phyloP scores from a whole-genome alignment of 73 alveolate species.

The Paramecium sexaurelia region DNA sequence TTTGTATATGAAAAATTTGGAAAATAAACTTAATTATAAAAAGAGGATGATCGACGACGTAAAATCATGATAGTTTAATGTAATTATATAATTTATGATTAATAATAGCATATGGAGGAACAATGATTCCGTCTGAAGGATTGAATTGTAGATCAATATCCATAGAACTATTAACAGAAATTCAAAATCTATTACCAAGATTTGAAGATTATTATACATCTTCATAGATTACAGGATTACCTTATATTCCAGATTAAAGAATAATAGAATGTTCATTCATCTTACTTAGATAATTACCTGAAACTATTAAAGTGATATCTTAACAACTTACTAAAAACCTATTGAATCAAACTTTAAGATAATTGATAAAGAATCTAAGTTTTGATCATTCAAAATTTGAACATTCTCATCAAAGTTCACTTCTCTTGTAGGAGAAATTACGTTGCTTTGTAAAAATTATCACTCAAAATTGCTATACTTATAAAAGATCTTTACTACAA shows the following conservation, averaged over 20 bases:
- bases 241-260: conserved; percentile 28
- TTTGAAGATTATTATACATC: neutral
- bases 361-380: neutral
- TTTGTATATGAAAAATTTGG: conserved; percentile 27
- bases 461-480: neutral
- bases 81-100: neutral
- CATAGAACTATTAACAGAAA: conserved; percentile 8
- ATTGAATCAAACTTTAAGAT: neutral
- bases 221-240: neutral
- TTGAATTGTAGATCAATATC: conserved; percentile 28
- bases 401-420: neutral
- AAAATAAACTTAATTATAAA: neutral
- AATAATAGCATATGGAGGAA: conserved; percentile 32
- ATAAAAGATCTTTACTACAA: neutral
- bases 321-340: neutral
- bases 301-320: neutral
- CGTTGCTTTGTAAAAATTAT: neutral
- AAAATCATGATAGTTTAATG: conserved; percentile 24
- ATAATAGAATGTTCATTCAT: conserved; percentile 30
- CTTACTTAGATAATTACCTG: conserved; percentile 32
- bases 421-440: neutral
- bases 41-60: conserved; percentile 43
- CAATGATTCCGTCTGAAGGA: conserved; percentile 61
- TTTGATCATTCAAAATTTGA: neutral
- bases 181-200: neutral